phyloP scores from a whole-genome alignment of 768 basidiomycete genomes.

The Phaeotremella skinneri region DNA sequence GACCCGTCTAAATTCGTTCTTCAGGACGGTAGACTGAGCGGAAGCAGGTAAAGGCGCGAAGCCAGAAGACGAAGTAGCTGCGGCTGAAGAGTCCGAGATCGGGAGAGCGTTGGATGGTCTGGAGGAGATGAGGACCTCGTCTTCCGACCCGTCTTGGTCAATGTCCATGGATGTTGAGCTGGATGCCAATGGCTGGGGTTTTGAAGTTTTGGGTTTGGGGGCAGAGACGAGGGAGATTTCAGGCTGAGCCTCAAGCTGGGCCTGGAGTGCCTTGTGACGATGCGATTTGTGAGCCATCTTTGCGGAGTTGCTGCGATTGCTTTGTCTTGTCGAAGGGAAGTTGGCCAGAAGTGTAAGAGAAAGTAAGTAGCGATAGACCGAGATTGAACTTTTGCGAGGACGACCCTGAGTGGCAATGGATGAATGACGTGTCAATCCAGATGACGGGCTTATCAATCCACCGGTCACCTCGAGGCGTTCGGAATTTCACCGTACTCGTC shows the following conservation, averaged over 20 bases:
- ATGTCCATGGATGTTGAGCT: conserved; percentile 36
- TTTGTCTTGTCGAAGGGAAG: background rate
- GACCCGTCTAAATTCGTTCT: conserved; percentile 82
- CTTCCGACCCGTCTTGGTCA: conserved; percentile 57
- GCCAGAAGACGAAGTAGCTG: conserved; percentile 61
- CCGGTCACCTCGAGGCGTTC: no score
- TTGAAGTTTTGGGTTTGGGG: conserved; percentile 25
- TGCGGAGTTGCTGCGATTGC: background rate
- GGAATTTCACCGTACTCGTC: no score
- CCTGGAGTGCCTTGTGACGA: conserved; percentile 48
- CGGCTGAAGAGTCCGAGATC: conserved; percentile 16
- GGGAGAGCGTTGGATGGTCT: conserved; percentile 31
- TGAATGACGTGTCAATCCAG: background rate
- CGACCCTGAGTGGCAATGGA: conserved; percentile 1
- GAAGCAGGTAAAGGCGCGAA: conserved; percentile 69
- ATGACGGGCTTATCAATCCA: background rate
- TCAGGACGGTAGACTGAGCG: conserved; percentile 59
- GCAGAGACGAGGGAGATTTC: conserved; percentile 41
- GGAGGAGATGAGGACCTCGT: conserved; percentile 62
- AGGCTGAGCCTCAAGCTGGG: conserved; percentile 48
- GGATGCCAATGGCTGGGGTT: conserved; percentile 9
- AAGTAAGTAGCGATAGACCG: background rate
- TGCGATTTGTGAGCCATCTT: conserved; percentile 51
- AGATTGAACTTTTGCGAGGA: background rate
- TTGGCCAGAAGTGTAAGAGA: background rate